phyloP scores from a whole-genome alignment of 306 rosid genomes.

The Cucurbita argyrosperma region DNA sequence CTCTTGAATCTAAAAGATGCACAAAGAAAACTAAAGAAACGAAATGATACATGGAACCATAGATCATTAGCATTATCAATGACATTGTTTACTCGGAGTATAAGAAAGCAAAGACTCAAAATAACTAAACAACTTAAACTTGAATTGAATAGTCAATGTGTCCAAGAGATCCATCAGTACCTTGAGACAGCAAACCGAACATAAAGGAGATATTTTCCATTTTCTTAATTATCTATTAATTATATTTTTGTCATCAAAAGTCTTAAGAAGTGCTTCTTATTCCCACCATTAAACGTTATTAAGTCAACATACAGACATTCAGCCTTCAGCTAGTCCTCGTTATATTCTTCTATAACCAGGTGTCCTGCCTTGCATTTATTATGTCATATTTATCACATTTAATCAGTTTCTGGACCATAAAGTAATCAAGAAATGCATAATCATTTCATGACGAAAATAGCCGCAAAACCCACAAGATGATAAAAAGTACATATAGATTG shows the following conservation, averaged over 20 bases:
- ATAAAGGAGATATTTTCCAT: background rate
- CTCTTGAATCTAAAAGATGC: background rate
- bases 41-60: background rate
- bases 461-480: background rate
- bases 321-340: background rate
- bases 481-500: conserved; percentile 6
- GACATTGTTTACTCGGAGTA: background rate
- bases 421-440: background rate
- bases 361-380: background rate
- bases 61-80: background rate
- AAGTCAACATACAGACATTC: background rate
- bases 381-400: background rate
- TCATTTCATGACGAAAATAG: background rate
- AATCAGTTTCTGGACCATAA: background rate
- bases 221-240: background rate
- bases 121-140: background rate
- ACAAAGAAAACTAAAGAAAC: background rate
- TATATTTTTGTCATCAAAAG: background rate
- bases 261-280: background rate
- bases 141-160: background rate
- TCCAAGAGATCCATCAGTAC: background rate
- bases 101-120: background rate
- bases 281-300: background rate
- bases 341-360: background rate
- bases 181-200: background rate